Percentiles rank a stretch among this genome's conserved stretches.
Conservation (phyloP, 2,329 filamentous ascomycete species). For the Cytospora paraplurivora region DNA sequence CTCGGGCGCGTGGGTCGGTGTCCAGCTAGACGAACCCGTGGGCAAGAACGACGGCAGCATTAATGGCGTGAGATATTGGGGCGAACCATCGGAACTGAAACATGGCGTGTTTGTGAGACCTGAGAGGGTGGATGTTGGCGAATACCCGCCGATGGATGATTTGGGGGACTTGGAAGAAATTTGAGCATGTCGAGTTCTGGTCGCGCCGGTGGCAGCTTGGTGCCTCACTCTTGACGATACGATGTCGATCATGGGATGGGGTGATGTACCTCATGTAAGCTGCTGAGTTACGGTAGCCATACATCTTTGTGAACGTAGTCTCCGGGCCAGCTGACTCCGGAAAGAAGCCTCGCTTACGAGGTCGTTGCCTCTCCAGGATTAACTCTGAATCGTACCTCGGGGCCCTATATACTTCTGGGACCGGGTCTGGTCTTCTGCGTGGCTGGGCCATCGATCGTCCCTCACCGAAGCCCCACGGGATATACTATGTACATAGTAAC, state of each 20-base stretch:
- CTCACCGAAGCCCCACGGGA: background rate
- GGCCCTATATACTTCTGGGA: background rate
- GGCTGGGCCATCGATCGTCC: slow-evolving; percentile 5
- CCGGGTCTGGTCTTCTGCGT: slow-evolving; percentile 4
- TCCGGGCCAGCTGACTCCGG: slow-evolving; percentile 3
- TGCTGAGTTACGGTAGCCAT: background rate
- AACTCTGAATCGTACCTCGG: no score
- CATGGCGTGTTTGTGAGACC: slow-evolving; percentile 78
- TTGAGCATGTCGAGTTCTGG: slow-evolving; percentile 38
- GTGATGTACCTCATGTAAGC: background rate
- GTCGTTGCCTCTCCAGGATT: slow-evolving; percentile 4
- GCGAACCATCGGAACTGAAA: slow-evolving; percentile 62
- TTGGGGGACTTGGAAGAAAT: slow-evolving; percentile 79
- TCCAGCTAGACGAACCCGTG: slow-evolving; percentile 76
- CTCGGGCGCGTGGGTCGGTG: slow-evolving; percentile 69
- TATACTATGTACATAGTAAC: background rate
- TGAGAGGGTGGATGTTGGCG: slow-evolving; percentile 75
- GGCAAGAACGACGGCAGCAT: slow-evolving; percentile 79
- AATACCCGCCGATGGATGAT: slow-evolving; percentile 71
- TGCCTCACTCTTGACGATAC: background rate
- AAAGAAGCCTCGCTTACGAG: background rate
- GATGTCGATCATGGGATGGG: background rate
- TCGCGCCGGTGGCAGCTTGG: background rate
- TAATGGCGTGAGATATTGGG: slow-evolving; percentile 69
- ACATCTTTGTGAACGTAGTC: slow-evolving; percentile 10